Evolutionary conservation across 2,329 filamentous ascomycete species (phyloP), one percentile per base, ranked within the genome.

Genomic region (Neonectria sp.): DNA sequence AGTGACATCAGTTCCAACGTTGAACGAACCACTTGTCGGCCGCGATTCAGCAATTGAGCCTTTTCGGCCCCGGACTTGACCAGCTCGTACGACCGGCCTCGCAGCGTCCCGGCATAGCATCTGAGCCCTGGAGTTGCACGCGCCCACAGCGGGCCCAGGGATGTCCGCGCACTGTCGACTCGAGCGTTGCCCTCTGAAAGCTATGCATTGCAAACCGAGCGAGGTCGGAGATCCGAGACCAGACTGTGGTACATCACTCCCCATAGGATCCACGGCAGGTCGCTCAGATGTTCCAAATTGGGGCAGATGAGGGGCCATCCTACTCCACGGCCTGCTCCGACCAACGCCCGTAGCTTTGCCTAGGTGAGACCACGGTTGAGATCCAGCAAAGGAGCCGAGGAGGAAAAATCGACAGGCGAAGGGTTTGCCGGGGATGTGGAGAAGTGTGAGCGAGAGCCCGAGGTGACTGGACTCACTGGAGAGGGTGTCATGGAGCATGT

Each of bases 151-250:
- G 45, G 55, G 55, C 33, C 48, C 60, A 52, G 37, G 46, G 55
- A 21, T 21, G 45, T 63, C 43, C 52, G 60, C 46, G 53, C 60
- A 63, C 60, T 63, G 60, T 63, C n/a, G 55, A 21, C n/a, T n/a
- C 6, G 37, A 17, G 17, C 35, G 37, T 40, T 15, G 13, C 37
- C 37, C 40, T 45, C 40, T 45, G 40, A 21, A 8, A 21, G 40
- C 40, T n/a, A 17, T 40, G 55, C 55, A 63, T 70, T 59, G 58
- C 46, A 67, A 70, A 67, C 52, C 27, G 55, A 55, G 72, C 75
- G 67, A 76, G 70, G 63, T 71, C 68, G 73, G 73, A 75, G 68
- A 61, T 64, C 52, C 56, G 51, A 64, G 66, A 58, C 62, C 64
- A 59, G 40, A 46, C 31, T 53, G 52, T 56, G 56, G 40, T 55